A percentile compares a stretch with the other conserved stretches of the same genome.
These are phyloP conservation scores for Orbilia quercus DNA, from an alignment of 2,329 filamentous ascomycete species.

Conservation along the genomic window DNA sequence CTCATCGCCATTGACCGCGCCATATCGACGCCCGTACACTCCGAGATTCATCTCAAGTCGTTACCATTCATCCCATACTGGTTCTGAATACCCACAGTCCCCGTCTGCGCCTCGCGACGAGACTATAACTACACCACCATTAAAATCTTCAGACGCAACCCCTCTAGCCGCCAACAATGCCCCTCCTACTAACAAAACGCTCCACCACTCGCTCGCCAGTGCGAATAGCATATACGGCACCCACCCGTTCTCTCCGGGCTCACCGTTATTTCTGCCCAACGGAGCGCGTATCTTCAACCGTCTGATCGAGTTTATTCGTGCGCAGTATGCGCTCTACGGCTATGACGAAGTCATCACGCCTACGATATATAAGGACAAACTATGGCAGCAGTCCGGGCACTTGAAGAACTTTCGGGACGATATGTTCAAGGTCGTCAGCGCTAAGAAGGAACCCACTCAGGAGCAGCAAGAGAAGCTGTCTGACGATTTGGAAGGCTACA, in stretches of 20 bases:
- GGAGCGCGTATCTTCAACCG: slow-evolving; percentile 86
- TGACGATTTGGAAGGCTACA: slow-evolving; percentile 67
- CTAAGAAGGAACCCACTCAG: slow-evolving; percentile 61
- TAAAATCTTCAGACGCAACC: slow-evolving; percentile 1
- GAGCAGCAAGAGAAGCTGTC: slow-evolving; percentile 13
- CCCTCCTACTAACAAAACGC: slow-evolving; percentile 30
- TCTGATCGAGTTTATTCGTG: slow-evolving; percentile 81
- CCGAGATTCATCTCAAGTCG: slow-evolving; percentile 52
- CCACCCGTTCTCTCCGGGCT: slow-evolving; percentile 80
- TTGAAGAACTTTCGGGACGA: slow-evolving; percentile 91
- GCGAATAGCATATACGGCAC: slow-evolving; percentile 75
- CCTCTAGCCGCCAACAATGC: background rate
- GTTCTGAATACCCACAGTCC: slow-evolving; percentile 67
- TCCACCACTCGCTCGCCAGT: slow-evolving; percentile 35
- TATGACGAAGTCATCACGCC: slow-evolving; percentile 90
- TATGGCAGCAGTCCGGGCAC: slow-evolving; percentile 88
- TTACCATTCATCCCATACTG: slow-evolving; percentile 64
- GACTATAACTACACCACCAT: no score
- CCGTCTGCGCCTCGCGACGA: slow-evolving; percentile 24
- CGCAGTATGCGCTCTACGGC: slow-evolving; percentile 84
- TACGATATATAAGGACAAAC: slow-evolving; percentile 86
- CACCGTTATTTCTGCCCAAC: slow-evolving; percentile 84
- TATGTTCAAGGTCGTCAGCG: slow-evolving; percentile 82
- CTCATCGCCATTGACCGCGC: background rate
- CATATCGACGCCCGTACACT: background rate